Base-by-base conservation (phyloP, 2,329 filamentous ascomycete genomes). In the Sordariomycetes sp. region DNA sequence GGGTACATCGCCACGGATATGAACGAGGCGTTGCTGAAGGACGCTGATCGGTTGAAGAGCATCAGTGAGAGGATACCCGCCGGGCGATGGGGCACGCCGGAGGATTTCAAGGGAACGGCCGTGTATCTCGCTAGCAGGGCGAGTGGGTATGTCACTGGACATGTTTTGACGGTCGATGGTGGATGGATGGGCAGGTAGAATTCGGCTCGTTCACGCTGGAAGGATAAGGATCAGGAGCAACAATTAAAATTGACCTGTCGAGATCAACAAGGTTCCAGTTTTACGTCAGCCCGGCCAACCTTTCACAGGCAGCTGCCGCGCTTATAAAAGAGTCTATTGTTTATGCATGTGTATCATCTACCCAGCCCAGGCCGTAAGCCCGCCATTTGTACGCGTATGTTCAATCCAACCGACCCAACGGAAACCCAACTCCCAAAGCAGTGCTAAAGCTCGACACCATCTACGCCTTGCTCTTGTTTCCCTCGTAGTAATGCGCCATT, bases 1-100 rank as follows among this genome's bases (percentile, higher is more conserved):
- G 87, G 87, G 0, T 94, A 94, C 57, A 85, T 94, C 46, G 83
- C 75, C 32, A 94, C 87, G n/a, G 87, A 94, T 40, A 94, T 94
- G 88, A 95, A 94, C 55, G 72, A 70, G 44, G 87, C 86, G 3
- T 59, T 95, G 49, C 74, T 94, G 28, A 72, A 79, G 33, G 79
- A 94, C 55, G 58, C 72, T 47, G 73, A 71, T 45, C 65, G 87
- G 23, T 70, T 82, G 39, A 74, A 68, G 42, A 80, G 80, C 48
- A 94, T 94, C 46, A 70, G 83, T 49, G 77, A 75, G 21, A 66
- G 86, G 37, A 94, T 94, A 47, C 87, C 87, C 0, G 85, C 84
- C 1, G 86, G 82, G 0, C 65, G 86, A 45, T 94, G 87, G 86
- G 87, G 86, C 0, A 68, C 55, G 9, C 82, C 86, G 0, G 86